Evolutionary conservation across 305 asterid species (phyloP), one percentile per base, ranked within the genome.

Genomic region (Lippia alba): DNA sequence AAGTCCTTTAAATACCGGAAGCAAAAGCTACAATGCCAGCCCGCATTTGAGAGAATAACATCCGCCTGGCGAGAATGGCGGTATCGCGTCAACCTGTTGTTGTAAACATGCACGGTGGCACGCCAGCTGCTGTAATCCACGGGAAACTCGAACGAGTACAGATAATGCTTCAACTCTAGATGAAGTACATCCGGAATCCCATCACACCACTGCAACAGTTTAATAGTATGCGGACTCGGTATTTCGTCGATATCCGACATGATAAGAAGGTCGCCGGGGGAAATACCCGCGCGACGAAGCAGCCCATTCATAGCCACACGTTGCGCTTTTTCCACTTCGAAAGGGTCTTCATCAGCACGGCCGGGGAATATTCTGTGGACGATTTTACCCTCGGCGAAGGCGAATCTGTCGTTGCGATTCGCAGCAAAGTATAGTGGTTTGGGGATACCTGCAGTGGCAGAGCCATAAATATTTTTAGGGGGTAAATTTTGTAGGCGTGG

Each of bases 161-260:
- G 12, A 51, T 88, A 88, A 56, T 90, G 64, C 80, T 77, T 81
- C 71, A 92, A 70, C 53, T 90, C 93, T 5, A 92, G 91, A 71
- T 92, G 98, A 45, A 92, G 64, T 2, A 83, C 80, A 0, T 76
- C 83, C 17, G 97, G 97, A 2, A 83, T 58, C 34, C 89, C 97
- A 11, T 90, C 96, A 14, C 98, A 92, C 98, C 97, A 92, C 39
- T 86, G 97, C 20, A 92, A 76, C 0, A 92, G 84, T 64, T 88
- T 86, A 20, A 92, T 70, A 4, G 93, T 88, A 78, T 87, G 94
- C 32, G 87, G 93, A 71, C 95, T 87, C 6, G 96, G 98, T 67
- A 92, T 90, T 78, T 92, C 98, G 58, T 92, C 98, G 0, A 95
- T 84, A 72, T 92, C 97, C 0, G 97, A 83, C 81, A 89, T 80